These are phyloP conservation scores for Cladorrhinum samala DNA, from an alignment of 495 filamentous ascomycete genomes.

Conservation along the genomic window DNA sequence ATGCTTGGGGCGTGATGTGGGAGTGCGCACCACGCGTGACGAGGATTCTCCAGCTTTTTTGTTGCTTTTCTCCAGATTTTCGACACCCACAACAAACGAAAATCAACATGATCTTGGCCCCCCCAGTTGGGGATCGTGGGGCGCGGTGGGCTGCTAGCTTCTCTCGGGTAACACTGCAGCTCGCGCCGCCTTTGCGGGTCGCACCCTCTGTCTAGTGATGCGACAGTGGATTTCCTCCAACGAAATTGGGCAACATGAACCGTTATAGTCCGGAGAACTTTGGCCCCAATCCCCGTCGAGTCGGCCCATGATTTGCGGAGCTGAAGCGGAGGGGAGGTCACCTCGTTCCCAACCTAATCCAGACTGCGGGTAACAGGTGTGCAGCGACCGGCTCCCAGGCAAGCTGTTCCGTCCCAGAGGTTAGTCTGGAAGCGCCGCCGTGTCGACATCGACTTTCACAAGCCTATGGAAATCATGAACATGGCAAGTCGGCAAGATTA, in stretches of 20 bases:
- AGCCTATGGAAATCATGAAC: no score
- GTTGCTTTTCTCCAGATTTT: no score
- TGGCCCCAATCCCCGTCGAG: slow-evolving; percentile 2
- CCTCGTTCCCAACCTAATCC: no score
- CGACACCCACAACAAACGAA: no score
- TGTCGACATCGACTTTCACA: background rate
- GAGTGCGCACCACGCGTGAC: background rate
- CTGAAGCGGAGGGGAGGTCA: background rate
- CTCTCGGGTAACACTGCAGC: slow-evolving; percentile 1
- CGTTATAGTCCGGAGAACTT: slow-evolving; percentile 4
- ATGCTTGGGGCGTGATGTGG: no score
- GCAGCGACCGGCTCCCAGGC: background rate
- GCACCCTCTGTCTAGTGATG: slow-evolving; percentile 1
- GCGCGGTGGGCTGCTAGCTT: no score
- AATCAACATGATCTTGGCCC: background rate
- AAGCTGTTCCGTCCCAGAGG: background rate
- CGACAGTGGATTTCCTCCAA: slow-evolving; percentile 6
- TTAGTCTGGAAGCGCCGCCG: background rate
- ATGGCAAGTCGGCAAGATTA: background rate
- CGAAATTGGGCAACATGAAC: slow-evolving; percentile 7
- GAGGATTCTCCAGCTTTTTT: background rate
- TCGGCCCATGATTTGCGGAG: slow-evolving; percentile 1
- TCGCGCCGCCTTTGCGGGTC: slow-evolving; percentile 11
- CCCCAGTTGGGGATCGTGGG: background rate
- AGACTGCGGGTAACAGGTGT: background rate